phyloP scores from a whole-genome alignment of 2,329 filamentous ascomycete genomes.

The Colletotrichum costaricense region DNA sequence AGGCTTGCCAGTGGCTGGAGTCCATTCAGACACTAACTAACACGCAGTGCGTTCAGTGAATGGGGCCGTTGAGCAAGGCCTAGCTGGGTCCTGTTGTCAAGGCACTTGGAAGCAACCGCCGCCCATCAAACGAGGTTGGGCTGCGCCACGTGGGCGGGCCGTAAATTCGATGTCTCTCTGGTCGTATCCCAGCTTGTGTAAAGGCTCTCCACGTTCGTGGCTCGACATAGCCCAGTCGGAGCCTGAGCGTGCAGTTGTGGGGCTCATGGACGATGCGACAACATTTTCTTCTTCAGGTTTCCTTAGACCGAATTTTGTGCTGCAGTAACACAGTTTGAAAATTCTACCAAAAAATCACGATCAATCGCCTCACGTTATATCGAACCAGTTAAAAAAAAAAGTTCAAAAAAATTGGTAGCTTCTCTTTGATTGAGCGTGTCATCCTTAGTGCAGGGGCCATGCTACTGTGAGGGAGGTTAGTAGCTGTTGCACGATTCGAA shows the following conservation, averaged over 20 bases:
- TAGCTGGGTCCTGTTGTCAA: neutral
- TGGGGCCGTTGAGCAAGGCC: too few relatives aligned
- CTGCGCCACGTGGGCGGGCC: conserved; percentile 27
- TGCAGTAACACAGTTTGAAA: neutral
- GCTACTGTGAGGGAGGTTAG: conserved; percentile 59
- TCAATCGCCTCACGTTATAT: neutral
- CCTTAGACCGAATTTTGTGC: too few relatives aligned
- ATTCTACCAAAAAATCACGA: neutral
- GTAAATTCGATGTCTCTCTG: neutral
- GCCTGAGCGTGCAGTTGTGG: too few relatives aligned
- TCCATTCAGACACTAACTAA: neutral
- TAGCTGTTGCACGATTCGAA: neutral
- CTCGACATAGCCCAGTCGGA: neutral
- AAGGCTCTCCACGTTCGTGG: neutral
- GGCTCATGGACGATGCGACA: too few relatives aligned
- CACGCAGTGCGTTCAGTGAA: neutral
- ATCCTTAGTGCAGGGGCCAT: conserved; percentile 93
- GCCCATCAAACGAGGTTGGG: conserved; percentile 16
- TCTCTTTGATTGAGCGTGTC: conserved; percentile 89
- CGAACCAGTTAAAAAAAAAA: neutral
- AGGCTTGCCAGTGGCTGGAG: conserved; percentile 17
- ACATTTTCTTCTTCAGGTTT: too few relatives aligned
- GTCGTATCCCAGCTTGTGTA: neutral
- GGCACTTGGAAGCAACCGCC: neutral
- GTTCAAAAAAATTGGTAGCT: conserved; percentile 62